These are phyloP conservation scores for Acacia concinna DNA, from an alignment of 331 rosid species.

Conservation along the genomic window DNA sequence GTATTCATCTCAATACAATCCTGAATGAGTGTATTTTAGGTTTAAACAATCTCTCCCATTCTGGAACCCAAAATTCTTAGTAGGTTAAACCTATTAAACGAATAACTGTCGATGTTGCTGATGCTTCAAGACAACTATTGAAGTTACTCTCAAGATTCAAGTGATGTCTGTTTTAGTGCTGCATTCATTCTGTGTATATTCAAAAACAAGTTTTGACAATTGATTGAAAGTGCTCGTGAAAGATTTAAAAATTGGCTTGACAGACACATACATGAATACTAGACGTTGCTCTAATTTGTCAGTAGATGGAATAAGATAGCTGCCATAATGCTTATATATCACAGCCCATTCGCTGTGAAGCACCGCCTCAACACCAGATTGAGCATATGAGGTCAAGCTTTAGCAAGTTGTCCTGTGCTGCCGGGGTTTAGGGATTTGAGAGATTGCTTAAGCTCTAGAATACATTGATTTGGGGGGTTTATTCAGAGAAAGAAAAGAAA, in stretches of 20 bases:
- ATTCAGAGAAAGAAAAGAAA: not conserved
- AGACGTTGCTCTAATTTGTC: not conserved
- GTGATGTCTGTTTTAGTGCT: not conserved
- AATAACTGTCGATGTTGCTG: not conserved
- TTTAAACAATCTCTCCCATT: not conserved
- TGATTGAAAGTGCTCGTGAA: not conserved
- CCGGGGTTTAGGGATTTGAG: not conserved
- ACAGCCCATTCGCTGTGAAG: not conserved
- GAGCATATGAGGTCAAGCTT: not conserved
- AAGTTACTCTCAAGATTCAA: not conserved
- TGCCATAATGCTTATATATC: not conserved
- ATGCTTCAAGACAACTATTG: not conserved
- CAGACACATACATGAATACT: not conserved
- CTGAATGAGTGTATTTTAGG: not conserved
- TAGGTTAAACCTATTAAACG: not conserved
- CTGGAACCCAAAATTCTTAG: not conserved
- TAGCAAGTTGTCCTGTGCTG: not conserved
- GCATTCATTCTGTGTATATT: not conserved
- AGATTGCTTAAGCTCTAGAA: not conserved
- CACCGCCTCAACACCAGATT: not conserved
- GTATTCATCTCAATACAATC: not conserved
- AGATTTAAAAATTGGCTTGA: not conserved
- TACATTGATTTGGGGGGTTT: not conserved
- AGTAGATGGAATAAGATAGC: not conserved
- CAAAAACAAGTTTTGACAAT: not conserved